Evolutionary conservation across 768 basidiomycete species (phyloP).

Genomic region (Tubosaeta sp.): DNA sequence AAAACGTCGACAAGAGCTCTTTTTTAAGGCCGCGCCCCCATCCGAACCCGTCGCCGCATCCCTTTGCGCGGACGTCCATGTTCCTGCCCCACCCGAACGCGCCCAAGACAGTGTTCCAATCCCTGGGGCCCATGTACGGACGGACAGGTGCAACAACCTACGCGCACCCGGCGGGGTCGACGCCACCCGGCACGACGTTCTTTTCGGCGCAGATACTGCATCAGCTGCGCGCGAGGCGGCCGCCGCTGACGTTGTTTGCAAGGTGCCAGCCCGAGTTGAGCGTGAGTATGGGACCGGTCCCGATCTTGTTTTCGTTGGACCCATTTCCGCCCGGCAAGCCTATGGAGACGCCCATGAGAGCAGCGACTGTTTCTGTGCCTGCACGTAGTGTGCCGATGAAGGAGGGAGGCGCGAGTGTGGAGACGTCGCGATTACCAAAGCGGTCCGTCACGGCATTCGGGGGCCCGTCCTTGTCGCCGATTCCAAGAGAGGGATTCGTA

Average conservation of each 20-base stretch:
- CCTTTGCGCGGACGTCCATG: slow-evolving; percentile 36
- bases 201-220: slow-evolving; percentile 27
- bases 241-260: slow-evolving; percentile 54
- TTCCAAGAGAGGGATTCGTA: slow-evolving; percentile 62
- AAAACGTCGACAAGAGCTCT: slow-evolving; percentile 12
- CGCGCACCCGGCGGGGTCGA: slow-evolving; percentile 1
- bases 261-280: slow-evolving; percentile 49
- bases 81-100: slow-evolving; percentile 56
- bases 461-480: slow-evolving; percentile 12
- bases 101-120: slow-evolving; percentile 34
- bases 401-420: neutral
- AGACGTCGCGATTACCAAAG: slow-evolving; percentile 16
- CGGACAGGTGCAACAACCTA: slow-evolving; percentile 26
- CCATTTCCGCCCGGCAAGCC: slow-evolving; percentile 30
- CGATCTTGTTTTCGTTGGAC: slow-evolving; percentile 55
- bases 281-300: slow-evolving; percentile 51
- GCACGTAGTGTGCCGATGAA: slow-evolving; percentile 10
- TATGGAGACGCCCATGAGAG: slow-evolving; percentile 18
- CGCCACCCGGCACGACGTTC: slow-evolving; percentile 26
- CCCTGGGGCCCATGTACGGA: slow-evolving; percentile 58
- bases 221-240: slow-evolving; percentile 21
- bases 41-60: slow-evolving; percentile 16
- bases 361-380: slow-evolving; percentile 31
- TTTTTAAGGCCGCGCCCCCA: slow-evolving; percentile 27
- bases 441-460: slow-evolving; percentile 6